Conservation (phyloP, 257 asterid genomes). For the Plantago elongata region DNA sequence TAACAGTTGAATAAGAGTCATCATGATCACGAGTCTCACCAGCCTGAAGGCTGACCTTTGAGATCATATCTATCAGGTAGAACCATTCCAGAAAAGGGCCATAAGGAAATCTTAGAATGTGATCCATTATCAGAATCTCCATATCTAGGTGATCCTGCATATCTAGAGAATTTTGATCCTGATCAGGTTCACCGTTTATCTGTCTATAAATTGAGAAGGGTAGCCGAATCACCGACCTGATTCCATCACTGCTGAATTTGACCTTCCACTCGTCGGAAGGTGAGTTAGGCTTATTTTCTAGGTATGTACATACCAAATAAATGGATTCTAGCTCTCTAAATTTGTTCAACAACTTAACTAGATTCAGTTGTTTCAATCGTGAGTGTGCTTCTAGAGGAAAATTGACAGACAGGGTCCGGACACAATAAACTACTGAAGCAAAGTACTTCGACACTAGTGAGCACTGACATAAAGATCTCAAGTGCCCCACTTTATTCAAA, state of each 20-base stretch:
- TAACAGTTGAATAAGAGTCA: too few relatives aligned
- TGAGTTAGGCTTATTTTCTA: background rate
- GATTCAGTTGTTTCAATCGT: background rate
- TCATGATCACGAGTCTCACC: too few relatives aligned
- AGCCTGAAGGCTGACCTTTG: background rate
- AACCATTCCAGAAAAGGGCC: background rate
- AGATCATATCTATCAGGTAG: background rate
- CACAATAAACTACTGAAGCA: background rate
- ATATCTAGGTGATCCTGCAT: background rate
- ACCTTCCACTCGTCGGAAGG: background rate
- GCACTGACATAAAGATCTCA: background rate
- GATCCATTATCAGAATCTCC: background rate
- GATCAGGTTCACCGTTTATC: background rate
- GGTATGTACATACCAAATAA: too few relatives aligned
- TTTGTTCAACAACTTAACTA: background rate
- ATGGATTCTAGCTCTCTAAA: background rate
- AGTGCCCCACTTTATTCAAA: background rate
- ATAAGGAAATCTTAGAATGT: background rate
- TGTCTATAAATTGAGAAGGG: background rate
- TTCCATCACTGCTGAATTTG: background rate
- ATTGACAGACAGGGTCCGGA: background rate
- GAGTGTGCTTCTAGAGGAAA: background rate
- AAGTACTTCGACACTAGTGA: background rate
- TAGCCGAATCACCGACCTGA: background rate
- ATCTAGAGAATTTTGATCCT: background rate